Evolutionary conservation across 2,329 filamentous ascomycete genomes (phyloP), one percentile per base, ranked within the genome.

Genomic region (Bisporella sp.): DNA sequence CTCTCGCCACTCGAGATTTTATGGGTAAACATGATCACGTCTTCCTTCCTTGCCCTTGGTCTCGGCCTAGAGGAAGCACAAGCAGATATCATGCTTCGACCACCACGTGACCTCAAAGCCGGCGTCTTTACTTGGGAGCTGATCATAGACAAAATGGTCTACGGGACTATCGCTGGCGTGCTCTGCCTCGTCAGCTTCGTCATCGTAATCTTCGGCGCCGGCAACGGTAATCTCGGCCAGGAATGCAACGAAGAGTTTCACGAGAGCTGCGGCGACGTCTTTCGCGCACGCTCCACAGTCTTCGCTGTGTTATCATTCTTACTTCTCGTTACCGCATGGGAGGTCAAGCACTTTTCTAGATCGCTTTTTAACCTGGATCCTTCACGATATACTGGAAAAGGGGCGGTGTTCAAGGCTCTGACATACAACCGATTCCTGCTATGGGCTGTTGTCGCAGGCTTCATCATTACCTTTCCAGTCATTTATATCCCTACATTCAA

Each of bases 1-100:
- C 72, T 89, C 11, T 82, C 82, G 1, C 84, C 85, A 0, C 75
- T 89, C 4, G 84, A 89, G 62, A 87, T 88, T 60, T 76, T 89
- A 32, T 89, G 85, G 85, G 82, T 85, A 55, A 89, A 88, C 63
- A 79, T 89, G 61, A 77, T 88, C 48, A 89, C 85, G 1, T 86
- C 82, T 1, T 85, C 81, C 5, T 78, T 87, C 58, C 75, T 86
- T 1, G 85, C 85, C 41, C 80, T 89, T 59, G 85, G 85, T 48
- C 74, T 89, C 0, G 85, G 85, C 5, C 79, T 88, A 53, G 85
- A 89, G 62, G 75, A 81, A 51, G 82, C 83, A 0, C 77, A 82
- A 32, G 78, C 81, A 0, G 84, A 88, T 63, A 80, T 89, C 54
- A 78, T 88, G 62, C 64, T 71, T 5, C 80, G 84, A 0, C 81